Conservation (phyloP, 306 rosid genomes). For the Lathyrus sativus region DNA sequence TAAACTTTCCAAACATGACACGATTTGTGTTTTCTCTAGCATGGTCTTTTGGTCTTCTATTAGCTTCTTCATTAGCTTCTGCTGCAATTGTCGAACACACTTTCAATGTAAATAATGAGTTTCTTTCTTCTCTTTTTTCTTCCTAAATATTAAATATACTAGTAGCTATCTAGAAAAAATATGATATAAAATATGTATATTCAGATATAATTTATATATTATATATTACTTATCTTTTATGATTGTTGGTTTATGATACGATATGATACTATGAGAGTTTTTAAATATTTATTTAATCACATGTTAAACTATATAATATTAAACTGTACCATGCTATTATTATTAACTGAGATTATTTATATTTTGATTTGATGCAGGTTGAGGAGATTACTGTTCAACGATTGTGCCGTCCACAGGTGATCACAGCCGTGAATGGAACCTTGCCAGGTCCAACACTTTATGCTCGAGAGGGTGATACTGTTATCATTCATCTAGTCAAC, state of each 20-base stretch:
- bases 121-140: background rate
- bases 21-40: slow-evolving; percentile 31
- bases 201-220: too few species aligned
- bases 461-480: slow-evolving; percentile 46
- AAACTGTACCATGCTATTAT: background rate
- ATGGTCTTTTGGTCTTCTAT: slow-evolving; percentile 39
- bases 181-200: too few species aligned
- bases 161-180: too few species aligned
- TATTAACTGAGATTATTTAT: background rate
- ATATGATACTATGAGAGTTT: too few species aligned
- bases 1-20: slow-evolving; percentile 33
- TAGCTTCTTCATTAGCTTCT: slow-evolving; percentile 35
- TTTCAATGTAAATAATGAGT: slow-evolving; percentile 44
- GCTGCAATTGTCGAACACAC: slow-evolving; percentile 41
- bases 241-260: too few species aligned
- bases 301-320: background rate
- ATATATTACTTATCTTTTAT: too few species aligned
- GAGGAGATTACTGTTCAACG: slow-evolving; percentile 25
- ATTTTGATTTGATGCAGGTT: slow-evolving; percentile 28
- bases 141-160: background rate
- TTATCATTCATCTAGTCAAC: slow-evolving; percentile 37
- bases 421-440: slow-evolving; percentile 40
- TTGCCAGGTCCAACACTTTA: slow-evolving; percentile 45
- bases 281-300: background rate
- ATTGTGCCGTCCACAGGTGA: slow-evolving; percentile 37